Evolutionary conservation across 2,329 filamentous ascomycete genomes (phyloP).

Genomic region (Monosporascus ibericus): DNA sequence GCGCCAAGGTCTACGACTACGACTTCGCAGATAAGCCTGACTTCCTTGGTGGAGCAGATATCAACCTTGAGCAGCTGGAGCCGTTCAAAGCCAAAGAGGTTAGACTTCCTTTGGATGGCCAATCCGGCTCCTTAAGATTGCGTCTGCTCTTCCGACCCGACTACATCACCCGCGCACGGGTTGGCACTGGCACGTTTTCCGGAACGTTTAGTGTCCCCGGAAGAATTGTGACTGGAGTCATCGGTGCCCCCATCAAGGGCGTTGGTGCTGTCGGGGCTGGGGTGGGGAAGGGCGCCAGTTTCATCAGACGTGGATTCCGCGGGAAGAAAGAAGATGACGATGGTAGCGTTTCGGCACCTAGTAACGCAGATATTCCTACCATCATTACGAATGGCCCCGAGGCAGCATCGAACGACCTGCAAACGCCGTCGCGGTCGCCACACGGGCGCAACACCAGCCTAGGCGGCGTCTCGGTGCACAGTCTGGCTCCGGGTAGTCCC

Average conservation of each 20-base stretch:
- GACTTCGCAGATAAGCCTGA: conserved; percentile 96
- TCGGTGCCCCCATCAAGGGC: conserved; percentile 90
- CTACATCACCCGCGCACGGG: conserved; percentile 79
- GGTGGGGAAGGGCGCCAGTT: conserved; percentile 84
- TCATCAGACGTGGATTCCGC: conserved; percentile 80
- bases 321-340: conserved; percentile 59
- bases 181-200: conserved; percentile 88
- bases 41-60: conserved; percentile 69
- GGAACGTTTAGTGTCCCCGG: conserved; percentile 83
- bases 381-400: conserved; percentile 37
- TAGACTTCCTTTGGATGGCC: conserved; percentile 72
- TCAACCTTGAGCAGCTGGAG: conserved; percentile 74
- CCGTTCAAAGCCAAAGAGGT: conserved; percentile 79
- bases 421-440: conserved; percentile 12
- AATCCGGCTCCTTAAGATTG: conserved; percentile 76
- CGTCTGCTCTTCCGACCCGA: conserved; percentile 88
- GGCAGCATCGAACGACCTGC: conserved; percentile 23
- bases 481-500: conserved; percentile 51
- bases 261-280: conserved; percentile 66
- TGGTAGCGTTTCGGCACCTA: conserved; percentile 35
- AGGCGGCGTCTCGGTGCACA: conserved; percentile 62
- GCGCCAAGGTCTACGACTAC: conserved; percentile 84
- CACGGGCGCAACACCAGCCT: conserved; percentile 53
- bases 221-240: conserved; percentile 76
- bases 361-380: conserved; percentile 33